These are phyloP conservation scores for Waltiozyma sp. DNA, from an alignment of 1,139 yeast genomes.

Conservation along the genomic window DNA sequence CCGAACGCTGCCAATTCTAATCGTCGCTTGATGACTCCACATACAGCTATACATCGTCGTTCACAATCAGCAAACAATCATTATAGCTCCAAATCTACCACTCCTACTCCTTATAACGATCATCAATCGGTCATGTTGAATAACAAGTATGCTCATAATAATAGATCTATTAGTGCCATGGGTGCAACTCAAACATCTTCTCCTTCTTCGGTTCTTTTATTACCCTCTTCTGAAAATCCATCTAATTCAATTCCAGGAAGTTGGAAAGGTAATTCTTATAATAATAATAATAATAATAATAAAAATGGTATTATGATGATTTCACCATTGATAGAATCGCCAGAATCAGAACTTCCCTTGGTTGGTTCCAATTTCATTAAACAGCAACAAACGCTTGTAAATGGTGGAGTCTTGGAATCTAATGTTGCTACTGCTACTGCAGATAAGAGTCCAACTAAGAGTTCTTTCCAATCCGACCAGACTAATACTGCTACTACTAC, in stretches of 20 bases:
- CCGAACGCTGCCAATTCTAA: neutral
- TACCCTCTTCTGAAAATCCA: slow-evolving; percentile 1
- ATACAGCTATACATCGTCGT: neutral
- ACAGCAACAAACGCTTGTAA: neutral
- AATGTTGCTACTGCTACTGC: neutral
- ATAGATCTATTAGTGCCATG: neutral
- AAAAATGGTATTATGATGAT: neutral
- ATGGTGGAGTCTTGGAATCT: no score
- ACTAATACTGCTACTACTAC: neutral
- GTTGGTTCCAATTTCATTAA: neutral
- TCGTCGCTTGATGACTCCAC: neutral
- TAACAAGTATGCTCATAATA: no score
- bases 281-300: neutral
- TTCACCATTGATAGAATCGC: neutral
- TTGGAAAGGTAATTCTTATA: neutral
- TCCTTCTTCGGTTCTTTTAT: neutral
- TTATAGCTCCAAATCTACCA: slow-evolving; percentile 1
- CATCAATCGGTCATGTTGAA: neutral
- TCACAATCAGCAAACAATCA: slow-evolving; percentile 1
- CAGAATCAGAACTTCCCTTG: neutral
- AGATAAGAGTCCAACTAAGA: no score
- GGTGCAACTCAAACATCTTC: no score
- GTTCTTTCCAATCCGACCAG: no score
- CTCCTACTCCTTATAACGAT: neutral
- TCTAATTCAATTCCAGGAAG: slow-evolving; percentile 7